phyloP scores from a whole-genome alignment of 345 rosid genomes.

The Carallia brachiata region DNA sequence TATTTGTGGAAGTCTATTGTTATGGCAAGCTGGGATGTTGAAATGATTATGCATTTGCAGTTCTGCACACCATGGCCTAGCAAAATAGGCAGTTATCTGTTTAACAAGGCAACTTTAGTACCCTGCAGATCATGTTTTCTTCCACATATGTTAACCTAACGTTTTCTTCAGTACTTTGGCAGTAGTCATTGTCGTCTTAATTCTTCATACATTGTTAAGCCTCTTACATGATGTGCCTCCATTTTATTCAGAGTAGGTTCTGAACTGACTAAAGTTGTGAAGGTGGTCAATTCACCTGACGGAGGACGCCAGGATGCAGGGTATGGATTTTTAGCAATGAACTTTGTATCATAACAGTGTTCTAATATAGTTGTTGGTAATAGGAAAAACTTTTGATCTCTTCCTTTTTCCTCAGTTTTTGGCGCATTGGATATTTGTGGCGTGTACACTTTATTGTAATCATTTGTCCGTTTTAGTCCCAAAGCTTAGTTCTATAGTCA shows the following conservation, averaged over 20 bases:
- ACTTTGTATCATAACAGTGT: slow-evolving; percentile 45
- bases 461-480: slow-evolving; percentile 12
- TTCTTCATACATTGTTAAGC: not conserved
- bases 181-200: not conserved
- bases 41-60: not conserved
- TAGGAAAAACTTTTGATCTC: slow-evolving; percentile 15
- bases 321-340: slow-evolving; percentile 27
- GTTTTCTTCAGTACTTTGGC: not conserved
- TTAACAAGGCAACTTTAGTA: no score
- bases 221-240: not conserved
- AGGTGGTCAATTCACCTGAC: slow-evolving; percentile 39
- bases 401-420: slow-evolving; percentile 16
- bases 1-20: not conserved
- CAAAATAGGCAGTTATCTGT: no score
- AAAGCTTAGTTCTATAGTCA: slow-evolving; percentile 16
- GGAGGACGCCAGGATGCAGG: slow-evolving; percentile 27
- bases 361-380: slow-evolving; percentile 29
- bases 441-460: slow-evolving; percentile 30
- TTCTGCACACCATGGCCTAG: no score
- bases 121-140: no score
- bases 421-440: slow-evolving; percentile 29
- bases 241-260: slow-evolving; percentile 41
- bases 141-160: no score
- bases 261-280: slow-evolving; percentile 37
- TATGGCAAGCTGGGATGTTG: not conserved